phyloP scores from a whole-genome alignment of 106 monocot genomes.

The Xerophyta viscosa region DNA sequence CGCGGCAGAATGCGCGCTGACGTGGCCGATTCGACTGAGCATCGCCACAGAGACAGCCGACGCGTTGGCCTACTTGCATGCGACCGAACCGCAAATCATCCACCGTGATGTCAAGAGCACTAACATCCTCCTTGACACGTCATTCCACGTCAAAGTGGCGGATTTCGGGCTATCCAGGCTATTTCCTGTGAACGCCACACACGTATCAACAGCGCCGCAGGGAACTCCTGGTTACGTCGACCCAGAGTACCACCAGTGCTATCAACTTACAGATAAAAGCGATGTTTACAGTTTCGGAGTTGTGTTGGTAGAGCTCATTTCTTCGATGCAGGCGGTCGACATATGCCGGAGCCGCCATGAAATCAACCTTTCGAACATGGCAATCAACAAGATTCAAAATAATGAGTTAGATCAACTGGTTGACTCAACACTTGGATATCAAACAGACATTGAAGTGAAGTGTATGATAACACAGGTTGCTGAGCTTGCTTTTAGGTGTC shows the following conservation, averaged over 20 bases:
- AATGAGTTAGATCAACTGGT: constrained; percentile 33
- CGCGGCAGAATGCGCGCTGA: constrained; percentile 7
- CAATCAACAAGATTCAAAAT: constrained; percentile 40
- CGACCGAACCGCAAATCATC: constrained; percentile 49
- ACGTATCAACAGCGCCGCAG: constrained; percentile 55
- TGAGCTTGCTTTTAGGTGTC: constrained; percentile 45
- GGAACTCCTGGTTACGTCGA: constrained; percentile 61
- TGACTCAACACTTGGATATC: constrained; percentile 29
- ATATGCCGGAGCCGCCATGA: constrained; percentile 27
- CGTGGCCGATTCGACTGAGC: constrained; percentile 27
- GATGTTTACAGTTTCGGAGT: constrained; percentile 70
- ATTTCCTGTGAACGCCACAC: constrained; percentile 35
- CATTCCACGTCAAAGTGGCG: constrained; percentile 44
- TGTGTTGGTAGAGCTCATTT: constrained; percentile 47
- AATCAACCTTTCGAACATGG: constrained; percentile 37
- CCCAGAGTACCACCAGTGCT: constrained; percentile 51
- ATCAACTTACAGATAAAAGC: constrained; percentile 48
- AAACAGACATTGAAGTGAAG: constrained; percentile 13
- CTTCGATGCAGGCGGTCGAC: constrained; percentile 52
- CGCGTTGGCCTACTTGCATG: constrained; percentile 39
- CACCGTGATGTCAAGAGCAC: constrained; percentile 74
- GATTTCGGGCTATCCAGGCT: constrained; percentile 50
- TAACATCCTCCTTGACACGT: constrained; percentile 55
- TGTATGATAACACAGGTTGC: constrained; percentile 36
- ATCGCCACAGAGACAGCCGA: constrained; percentile 42